phyloP scores from a whole-genome alignment of 306 rosid genomes.

The Gynostemma pentaphyllum region DNA sequence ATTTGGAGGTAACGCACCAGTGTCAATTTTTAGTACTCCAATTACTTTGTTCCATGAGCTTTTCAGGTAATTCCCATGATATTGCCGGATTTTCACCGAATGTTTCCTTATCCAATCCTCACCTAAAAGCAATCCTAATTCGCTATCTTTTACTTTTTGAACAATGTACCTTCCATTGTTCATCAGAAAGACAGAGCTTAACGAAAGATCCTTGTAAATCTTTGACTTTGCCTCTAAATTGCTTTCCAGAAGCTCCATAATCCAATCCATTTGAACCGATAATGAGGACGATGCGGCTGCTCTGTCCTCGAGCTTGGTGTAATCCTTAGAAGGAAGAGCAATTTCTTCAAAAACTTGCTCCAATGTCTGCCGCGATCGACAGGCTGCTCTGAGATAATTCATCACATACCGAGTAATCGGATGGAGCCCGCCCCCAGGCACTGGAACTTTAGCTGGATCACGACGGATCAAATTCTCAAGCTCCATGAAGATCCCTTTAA shows the following conservation, averaged over 20 bases:
- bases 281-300: conserved; percentile 35
- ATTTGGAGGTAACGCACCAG: conserved; percentile 34
- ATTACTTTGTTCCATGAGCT: conserved; percentile 69
- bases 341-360: conserved; percentile 79
- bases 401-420: conserved; percentile 93
- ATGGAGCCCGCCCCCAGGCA: conserved; percentile 87
- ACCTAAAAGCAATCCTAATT: conserved; percentile 60
- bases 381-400: conserved; percentile 85
- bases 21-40: conserved; percentile 51
- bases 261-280: conserved; percentile 82
- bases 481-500: conserved; percentile 83
- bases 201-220: conserved; percentile 52
- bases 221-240: conserved; percentile 87
- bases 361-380: conserved; percentile 54
- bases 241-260: conserved; percentile 78
- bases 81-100: conserved; percentile 53
- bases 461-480: conserved; percentile 82
- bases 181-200: conserved; percentile 75
- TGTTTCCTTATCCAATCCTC: conserved; percentile 88
- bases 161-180: conserved; percentile 81
- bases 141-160: conserved; percentile 66
- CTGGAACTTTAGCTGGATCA: conserved; percentile 64
- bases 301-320: conserved; percentile 45
- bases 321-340: conserved; percentile 29
- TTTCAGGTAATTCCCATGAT: conserved; percentile 54